Conservation (phyloP, 2,329 filamentous ascomycete genomes). For the Phaeoacremonium minimum region DNA sequence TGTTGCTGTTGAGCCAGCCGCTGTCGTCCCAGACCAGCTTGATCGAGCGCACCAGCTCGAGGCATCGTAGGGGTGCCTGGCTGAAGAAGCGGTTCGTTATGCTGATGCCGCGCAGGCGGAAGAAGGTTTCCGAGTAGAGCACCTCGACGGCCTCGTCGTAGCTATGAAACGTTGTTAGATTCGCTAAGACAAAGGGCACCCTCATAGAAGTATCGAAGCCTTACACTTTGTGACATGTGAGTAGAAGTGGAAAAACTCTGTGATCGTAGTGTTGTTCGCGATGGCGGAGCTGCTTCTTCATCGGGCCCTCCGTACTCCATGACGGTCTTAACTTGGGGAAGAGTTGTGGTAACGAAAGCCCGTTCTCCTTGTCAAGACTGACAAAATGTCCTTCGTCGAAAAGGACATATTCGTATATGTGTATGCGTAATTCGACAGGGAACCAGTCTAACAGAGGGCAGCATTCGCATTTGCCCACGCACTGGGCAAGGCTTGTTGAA, state of each 20-base stretch:
- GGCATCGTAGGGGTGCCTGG: conserved; percentile 5
- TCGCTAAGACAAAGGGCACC: too few relatives aligned
- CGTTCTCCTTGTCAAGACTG: conserved; percentile 10
- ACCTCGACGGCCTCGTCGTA: conserved; percentile 7
- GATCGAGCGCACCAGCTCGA: conserved; percentile 8
- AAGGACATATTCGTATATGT: conserved; percentile 10
- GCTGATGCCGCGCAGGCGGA: conserved; percentile 11
- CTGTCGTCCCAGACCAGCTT: conserved; percentile 12
- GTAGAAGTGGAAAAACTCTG: too few relatives aligned
- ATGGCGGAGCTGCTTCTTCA: neutral
- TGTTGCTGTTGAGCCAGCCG: conserved; percentile 7
- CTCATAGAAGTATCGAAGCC: too few relatives aligned
- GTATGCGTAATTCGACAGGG: conserved; percentile 8
- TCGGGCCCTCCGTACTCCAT: neutral
- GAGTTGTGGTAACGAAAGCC: conserved; percentile 6
- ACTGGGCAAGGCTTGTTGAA: too few relatives aligned
- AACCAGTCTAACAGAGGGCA: conserved; percentile 7
- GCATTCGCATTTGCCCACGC: too few relatives aligned
- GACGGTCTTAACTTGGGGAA: conserved; percentile 8
- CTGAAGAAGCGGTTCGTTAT: conserved; percentile 9
- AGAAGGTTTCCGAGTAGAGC: conserved; percentile 10
- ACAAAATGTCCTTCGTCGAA: conserved; percentile 11
- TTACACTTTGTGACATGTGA: conserved; percentile 8
- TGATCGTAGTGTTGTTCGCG: too few relatives aligned
- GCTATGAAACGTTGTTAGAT: too few relatives aligned